Base-by-base conservation (phyloP, 208 protist genomes). In the Leishmania amazonensis region DNA sequence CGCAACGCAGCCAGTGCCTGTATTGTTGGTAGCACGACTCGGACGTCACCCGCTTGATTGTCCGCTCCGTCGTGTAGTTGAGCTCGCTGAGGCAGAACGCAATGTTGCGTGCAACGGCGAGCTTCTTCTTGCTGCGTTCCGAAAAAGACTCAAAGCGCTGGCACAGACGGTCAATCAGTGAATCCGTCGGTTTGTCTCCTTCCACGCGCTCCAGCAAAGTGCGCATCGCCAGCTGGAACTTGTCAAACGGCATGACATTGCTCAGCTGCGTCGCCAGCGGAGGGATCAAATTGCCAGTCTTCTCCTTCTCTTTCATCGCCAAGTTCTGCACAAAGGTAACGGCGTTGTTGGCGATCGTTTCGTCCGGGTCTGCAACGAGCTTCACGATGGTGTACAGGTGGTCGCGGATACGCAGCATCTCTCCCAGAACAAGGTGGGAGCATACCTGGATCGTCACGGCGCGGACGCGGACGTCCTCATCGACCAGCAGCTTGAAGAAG, bases 361-460 rank as follows among this genome's bases (percentile, higher is more conserved):
- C 88, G 82, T 98, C 90, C 8, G 93, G 89, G 88, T 98, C 95
- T 5, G 95, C 95, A 51, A 98, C 93, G 21, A 98, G 89, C 80
- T 93, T 94, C 17, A 98, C 90, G 68, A 98, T 96, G 35, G 89
- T 92, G 86, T 96, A 91, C 31, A 98, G 82, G 85, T 97, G 92
- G 72, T 98, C 93, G 65, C 89, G 85, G 54, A 98, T 94, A 71
- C 95, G 95, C 72, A 98, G 91, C 95, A 98, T 98, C 57, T 98
- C 95, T 13, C 92, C 90, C 62, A 98, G 88, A 70, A 98, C 93
- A 11, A 98, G 85, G 76, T 98, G 95, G 13, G 95, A 97, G 86
- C 95, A 98, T 49, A 98, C 93, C 84, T 98, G 95, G 85, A 98
- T 96, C 21, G 95, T 97, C 78, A 96, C 92, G 6, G 95, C 93